Percentiles rank a stretch among this genome's conserved stretches.
Evolutionary conservation across 2,329 filamentous ascomycete genomes (phyloP).

Genomic region (Rachicladosporium sp.): DNA sequence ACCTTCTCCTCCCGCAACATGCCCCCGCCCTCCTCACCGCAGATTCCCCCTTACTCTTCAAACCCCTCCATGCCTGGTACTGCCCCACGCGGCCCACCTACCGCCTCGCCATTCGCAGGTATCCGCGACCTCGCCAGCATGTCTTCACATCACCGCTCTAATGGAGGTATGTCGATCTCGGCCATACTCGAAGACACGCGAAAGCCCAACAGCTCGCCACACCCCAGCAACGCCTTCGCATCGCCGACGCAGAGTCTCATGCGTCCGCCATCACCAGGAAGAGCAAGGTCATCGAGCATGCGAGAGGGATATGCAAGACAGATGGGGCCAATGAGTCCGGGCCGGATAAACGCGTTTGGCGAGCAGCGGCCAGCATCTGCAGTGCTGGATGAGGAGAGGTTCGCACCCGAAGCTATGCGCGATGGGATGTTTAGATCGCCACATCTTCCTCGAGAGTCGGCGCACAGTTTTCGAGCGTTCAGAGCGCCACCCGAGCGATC

Average conservation of each 20-base stretch:
- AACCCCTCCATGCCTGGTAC: slow-evolving; percentile 22
- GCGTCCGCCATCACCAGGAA: slow-evolving; percentile 35
- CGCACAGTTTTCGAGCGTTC: slow-evolving; percentile 19
- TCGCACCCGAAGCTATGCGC: slow-evolving; percentile 13
- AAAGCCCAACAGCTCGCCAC: slow-evolving; percentile 20
- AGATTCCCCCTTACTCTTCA: slow-evolving; percentile 23
- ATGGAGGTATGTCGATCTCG: slow-evolving; percentile 60
- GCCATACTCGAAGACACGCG: slow-evolving; percentile 42
- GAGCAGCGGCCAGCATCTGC: slow-evolving; percentile 14
- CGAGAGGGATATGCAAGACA: slow-evolving; percentile 18
- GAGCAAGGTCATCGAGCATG: slow-evolving; percentile 26
- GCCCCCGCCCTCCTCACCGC: slow-evolving; percentile 37
- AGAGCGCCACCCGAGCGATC: slow-evolving; percentile 11
- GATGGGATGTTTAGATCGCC: slow-evolving; percentile 21
- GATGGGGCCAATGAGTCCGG: slow-evolving; percentile 16
- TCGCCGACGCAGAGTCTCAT: slow-evolving; percentile 28
- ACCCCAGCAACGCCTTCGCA: slow-evolving; percentile 15
- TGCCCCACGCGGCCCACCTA: slow-evolving; percentile 31
- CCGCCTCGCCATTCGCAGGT: slow-evolving; percentile 33
- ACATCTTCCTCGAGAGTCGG: slow-evolving; percentile 18
- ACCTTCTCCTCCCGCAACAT: slow-evolving; percentile 34
- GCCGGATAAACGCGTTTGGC: slow-evolving; percentile 12
- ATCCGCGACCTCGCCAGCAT: slow-evolving; percentile 44
- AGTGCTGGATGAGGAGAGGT: slow-evolving; percentile 11
- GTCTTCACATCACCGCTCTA: slow-evolving; percentile 39